Percentiles rank a stretch among this genome's conserved stretches.
Conservation (phyloP, 2,329 filamentous ascomycete genomes). For the Neopestalotiopsis rosae region DNA sequence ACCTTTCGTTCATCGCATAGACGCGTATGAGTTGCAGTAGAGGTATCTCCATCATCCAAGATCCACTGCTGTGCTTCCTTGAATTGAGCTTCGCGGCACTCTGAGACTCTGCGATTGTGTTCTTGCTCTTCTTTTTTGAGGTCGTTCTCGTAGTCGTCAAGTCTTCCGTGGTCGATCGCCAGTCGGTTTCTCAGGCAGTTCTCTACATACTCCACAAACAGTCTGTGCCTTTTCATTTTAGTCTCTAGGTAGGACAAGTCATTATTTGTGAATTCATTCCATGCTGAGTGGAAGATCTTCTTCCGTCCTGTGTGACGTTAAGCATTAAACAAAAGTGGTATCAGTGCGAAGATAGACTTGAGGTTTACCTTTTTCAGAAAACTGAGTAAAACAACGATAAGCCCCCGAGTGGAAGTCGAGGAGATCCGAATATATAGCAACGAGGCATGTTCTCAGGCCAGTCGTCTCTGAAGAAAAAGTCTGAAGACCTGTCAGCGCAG, state of each 20-base stretch:
- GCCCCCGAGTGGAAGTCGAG: slow-evolving; percentile 26
- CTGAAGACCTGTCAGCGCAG: slow-evolving; percentile 19
- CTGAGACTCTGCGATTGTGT: slow-evolving; percentile 7
- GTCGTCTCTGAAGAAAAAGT: slow-evolving; percentile 22
- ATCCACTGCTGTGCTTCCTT: slow-evolving; percentile 25
- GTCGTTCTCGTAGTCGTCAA: neutral
- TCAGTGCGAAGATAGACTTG: too few relatives aligned
- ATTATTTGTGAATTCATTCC: slow-evolving; percentile 22
- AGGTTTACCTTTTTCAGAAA: slow-evolving; percentile 18
- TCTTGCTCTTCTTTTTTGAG: neutral
- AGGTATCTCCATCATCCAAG: slow-evolving; percentile 17
- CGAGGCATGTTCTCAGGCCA: slow-evolving; percentile 25
- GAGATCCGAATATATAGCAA: slow-evolving; percentile 30
- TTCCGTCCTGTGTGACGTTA: slow-evolving; percentile 18
- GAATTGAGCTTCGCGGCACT: slow-evolving; percentile 21
- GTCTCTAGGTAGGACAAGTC: slow-evolving; percentile 19
- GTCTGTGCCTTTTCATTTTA: slow-evolving; percentile 18
- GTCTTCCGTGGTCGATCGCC: neutral
- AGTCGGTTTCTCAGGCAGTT: neutral
- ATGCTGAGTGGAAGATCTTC: slow-evolving; percentile 21
- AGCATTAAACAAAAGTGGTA: neutral
- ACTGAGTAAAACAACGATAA: slow-evolving; percentile 23
- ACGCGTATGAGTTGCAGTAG: slow-evolving; percentile 22
- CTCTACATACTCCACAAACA: slow-evolving; percentile 18
- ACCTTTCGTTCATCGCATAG: slow-evolving; percentile 17